A percentile compares a stretch with the other conserved stretches of the same genome.
These are phyloP conservation scores for Corchorus capsularis DNA, from an alignment of 345 rosid genomes.

Conservation along the genomic window DNA sequence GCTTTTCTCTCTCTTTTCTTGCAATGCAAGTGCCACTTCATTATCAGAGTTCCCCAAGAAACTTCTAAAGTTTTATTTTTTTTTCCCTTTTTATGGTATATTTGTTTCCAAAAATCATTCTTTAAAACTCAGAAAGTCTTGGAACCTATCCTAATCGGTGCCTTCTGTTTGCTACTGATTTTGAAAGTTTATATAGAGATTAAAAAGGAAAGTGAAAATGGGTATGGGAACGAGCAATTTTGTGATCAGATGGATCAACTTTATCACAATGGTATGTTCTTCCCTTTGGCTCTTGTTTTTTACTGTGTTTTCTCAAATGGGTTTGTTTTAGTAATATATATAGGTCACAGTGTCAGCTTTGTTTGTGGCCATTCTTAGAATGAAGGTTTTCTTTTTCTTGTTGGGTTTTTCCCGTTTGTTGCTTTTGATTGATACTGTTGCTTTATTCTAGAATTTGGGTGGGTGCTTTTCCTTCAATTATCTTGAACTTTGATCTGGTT, in stretches of 20 bases:
- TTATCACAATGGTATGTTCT: constrained; percentile 76
- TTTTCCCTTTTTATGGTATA: not conserved
- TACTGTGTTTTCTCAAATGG: constrained; percentile 11
- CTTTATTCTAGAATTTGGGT: not conserved
- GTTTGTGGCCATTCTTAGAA: not conserved
- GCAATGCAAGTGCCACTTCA: constrained; percentile 31
- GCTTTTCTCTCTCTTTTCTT: constrained; percentile 22
- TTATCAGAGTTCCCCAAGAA: constrained; percentile 11
- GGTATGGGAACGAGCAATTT: constrained; percentile 87
- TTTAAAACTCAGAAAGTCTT: not conserved
- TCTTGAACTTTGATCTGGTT: not conserved
- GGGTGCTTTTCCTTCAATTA: not conserved
- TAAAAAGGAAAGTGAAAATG: constrained; percentile 41
- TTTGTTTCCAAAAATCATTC: constrained; percentile 1
- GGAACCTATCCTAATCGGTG: not conserved
- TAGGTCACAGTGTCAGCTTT: not conserved
- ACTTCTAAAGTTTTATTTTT: not conserved
- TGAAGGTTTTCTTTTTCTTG: not conserved
- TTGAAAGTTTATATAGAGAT: constrained; percentile 2
- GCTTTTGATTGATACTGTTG: not conserved
- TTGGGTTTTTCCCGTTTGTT: not conserved
- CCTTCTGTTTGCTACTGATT: constrained; percentile 15
- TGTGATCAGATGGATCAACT: constrained; percentile 91
- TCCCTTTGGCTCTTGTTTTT: not conserved
- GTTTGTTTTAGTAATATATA: constrained; percentile 21